phyloP scores from a whole-genome alignment of 805 yeast genomes.

The Teunomyces kruisii region DNA sequence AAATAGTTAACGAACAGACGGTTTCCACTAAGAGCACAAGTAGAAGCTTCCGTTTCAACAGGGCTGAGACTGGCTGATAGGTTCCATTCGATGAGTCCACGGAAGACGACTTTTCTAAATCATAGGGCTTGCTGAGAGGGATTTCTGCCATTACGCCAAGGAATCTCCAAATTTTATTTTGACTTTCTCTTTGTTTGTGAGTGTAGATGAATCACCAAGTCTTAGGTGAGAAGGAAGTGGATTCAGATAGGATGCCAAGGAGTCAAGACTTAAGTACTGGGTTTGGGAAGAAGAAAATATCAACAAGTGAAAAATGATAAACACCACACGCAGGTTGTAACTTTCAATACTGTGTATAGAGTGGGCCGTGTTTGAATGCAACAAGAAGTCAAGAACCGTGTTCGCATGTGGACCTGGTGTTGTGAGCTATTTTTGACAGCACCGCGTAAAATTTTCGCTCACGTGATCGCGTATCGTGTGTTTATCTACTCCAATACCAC shows the following conservation, averaged over 20 bases:
- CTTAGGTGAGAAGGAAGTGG: too few relatives aligned
- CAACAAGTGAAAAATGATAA: not conserved
- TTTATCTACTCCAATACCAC: too few relatives aligned
- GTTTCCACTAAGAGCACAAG: conserved; percentile 27
- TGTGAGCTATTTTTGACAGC: not conserved
- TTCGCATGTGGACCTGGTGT: not conserved
- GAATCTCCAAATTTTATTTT: not conserved
- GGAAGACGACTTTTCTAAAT: conserved; percentile 18
- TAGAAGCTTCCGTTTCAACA: conserved; percentile 14
- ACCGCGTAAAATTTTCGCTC: not conserved
- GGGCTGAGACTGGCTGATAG: not conserved
- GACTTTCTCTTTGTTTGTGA: not conserved
- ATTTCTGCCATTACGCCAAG: not conserved
- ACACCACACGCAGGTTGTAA: too few relatives aligned
- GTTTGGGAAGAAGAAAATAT: too few relatives aligned
- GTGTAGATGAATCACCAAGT: too few relatives aligned
- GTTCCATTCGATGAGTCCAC: not conserved
- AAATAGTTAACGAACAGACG: conserved; percentile 23
- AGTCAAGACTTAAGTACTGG: too few relatives aligned
- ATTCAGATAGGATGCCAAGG: not conserved
- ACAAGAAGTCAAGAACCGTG: not conserved
- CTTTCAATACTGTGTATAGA: not conserved
- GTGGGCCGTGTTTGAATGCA: not conserved
- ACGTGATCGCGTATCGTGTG: not conserved
- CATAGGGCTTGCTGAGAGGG: conserved; percentile 2